These are phyloP conservation scores for Pythium grandisporangium DNA, from an alignment of 352 stramenopile species.

Conservation along the genomic window DNA sequence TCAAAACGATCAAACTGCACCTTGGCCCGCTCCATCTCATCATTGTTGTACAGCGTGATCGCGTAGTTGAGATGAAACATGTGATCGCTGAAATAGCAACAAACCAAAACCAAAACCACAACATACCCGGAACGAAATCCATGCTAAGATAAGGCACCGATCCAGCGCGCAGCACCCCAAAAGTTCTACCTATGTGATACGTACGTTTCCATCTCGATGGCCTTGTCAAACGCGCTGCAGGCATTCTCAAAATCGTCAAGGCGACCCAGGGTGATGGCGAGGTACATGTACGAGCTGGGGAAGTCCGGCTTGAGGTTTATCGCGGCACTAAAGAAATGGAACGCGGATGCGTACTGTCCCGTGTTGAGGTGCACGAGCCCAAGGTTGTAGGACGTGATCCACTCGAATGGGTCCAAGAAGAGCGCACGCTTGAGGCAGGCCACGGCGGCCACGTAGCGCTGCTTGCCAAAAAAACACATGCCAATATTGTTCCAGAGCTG, in stretches of 20 bases:
- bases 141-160: no score
- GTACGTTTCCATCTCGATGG: constrained; percentile 82
- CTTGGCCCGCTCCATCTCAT: constrained; percentile 80
- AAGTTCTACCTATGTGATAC: neutral
- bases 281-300: constrained; percentile 89
- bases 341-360: constrained; percentile 88
- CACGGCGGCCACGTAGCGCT: constrained; percentile 77
- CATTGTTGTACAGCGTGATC: constrained; percentile 86
- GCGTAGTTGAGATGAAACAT: constrained; percentile 87
- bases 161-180: constrained; percentile 7
- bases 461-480: constrained; percentile 95
- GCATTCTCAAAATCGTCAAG: constrained; percentile 92
- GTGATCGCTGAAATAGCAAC: constrained; percentile 41
- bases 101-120: constrained; percentile 5
- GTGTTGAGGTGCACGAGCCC: constrained; percentile 91
- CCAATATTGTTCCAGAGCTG: constrained; percentile 95
- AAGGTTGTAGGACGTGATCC: constrained; percentile 93
- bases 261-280: constrained; percentile 83
- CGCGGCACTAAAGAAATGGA: constrained; percentile 89
- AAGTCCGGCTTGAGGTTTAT: constrained; percentile 88
- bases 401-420: constrained; percentile 93
- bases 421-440: constrained; percentile 88
- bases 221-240: constrained; percentile 88
- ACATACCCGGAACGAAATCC: constrained; percentile 2
- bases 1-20: constrained; percentile 83